These are phyloP conservation scores for Proliferodiscus dingleyae DNA, from an alignment of 2,329 filamentous ascomycete genomes.

Conservation along the genomic window DNA sequence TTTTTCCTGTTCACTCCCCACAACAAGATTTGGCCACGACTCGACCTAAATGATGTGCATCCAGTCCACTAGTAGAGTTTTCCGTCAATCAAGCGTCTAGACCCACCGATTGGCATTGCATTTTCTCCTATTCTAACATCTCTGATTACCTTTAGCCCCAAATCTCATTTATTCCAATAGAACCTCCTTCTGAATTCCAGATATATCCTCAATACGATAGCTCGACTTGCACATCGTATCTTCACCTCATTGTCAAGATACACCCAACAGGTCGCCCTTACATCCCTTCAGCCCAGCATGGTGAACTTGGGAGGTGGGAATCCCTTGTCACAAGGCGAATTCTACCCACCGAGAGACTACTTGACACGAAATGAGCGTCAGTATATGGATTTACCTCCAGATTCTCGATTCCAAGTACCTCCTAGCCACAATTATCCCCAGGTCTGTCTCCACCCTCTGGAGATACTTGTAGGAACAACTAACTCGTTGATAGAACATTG, in stretches of 20 bases:
- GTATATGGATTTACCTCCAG: conserved; percentile 18
- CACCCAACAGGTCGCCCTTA: conserved; percentile 4
- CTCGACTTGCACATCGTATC: conserved; percentile 28
- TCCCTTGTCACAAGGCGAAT: conserved; percentile 15
- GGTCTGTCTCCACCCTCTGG: conserved; percentile 9
- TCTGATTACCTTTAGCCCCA: conserved; percentile 24
- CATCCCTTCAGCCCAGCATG: conserved; percentile 17
- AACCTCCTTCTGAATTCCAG: conserved; percentile 11
- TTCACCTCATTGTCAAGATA: conserved; percentile 9
- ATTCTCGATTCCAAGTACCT: conserved; percentile 9
- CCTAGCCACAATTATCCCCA: conserved; percentile 10
- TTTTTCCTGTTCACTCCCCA: conserved; percentile 8
- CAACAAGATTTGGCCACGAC: neutral
- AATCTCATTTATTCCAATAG: conserved; percentile 17
- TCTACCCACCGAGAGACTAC: conserved; percentile 17
- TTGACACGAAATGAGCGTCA: conserved; percentile 18
- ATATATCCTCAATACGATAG: conserved; percentile 30
- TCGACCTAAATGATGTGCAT: conserved; percentile 6
- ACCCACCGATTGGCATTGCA: conserved; percentile 8
- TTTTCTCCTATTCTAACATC: conserved; percentile 20
- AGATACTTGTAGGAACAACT: conserved; percentile 3
- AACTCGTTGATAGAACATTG: conserved; percentile 19
- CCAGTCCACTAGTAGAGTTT: conserved; percentile 13
- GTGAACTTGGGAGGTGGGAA: conserved; percentile 17
- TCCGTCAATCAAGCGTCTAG: conserved; percentile 13